These are phyloP conservation scores for Tothia fuscella DNA, from an alignment of 2,329 filamentous ascomycete species.

Conservation along the genomic window DNA sequence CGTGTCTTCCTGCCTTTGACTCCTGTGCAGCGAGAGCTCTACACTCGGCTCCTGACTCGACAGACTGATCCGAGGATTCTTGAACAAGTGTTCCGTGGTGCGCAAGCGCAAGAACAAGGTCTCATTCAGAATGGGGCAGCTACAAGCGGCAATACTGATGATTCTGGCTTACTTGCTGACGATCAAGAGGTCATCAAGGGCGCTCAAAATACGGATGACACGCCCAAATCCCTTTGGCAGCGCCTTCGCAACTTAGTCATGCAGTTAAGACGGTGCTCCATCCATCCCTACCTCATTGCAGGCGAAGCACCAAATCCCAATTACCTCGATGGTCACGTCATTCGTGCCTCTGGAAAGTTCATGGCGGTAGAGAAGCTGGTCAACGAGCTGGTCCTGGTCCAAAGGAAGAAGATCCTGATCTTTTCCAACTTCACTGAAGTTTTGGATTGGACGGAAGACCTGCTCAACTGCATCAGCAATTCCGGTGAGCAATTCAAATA, in stretches of 20 bases:
- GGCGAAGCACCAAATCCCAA: conserved; percentile 35
- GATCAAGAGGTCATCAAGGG: conserved; percentile 11
- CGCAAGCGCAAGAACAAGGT: conserved; percentile 32
- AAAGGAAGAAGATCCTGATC: conserved; percentile 44
- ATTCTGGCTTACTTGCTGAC: conserved; percentile 23
- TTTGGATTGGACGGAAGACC: conserved; percentile 40
- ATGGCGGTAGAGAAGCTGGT: conserved; percentile 42
- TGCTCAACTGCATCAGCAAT: conserved; percentile 34
- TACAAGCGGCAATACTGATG: conserved; percentile 13
- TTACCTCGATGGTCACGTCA: conserved; percentile 34
- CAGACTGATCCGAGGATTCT: conserved; percentile 39
- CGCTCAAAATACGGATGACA: conserved; percentile 13
- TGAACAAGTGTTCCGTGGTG: conserved; percentile 39
- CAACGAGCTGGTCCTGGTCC: conserved; percentile 35
- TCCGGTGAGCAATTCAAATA: conserved; percentile 31
- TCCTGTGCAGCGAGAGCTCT: conserved; percentile 47
- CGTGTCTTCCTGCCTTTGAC: conserved; percentile 46
- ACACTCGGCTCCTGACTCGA: conserved; percentile 43
- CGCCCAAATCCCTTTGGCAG: conserved; percentile 27
- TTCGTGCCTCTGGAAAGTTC: conserved; percentile 43
- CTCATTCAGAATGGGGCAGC: conserved; percentile 20
- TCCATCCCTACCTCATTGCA: conserved; percentile 41
- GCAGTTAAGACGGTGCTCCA: conserved; percentile 44
- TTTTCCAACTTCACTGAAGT: conserved; percentile 43
- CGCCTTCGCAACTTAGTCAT: conserved; percentile 44